Evolutionary conservation across 202 grass and related monocot species (phyloP).

Genomic region (Eragrostis tef): DNA sequence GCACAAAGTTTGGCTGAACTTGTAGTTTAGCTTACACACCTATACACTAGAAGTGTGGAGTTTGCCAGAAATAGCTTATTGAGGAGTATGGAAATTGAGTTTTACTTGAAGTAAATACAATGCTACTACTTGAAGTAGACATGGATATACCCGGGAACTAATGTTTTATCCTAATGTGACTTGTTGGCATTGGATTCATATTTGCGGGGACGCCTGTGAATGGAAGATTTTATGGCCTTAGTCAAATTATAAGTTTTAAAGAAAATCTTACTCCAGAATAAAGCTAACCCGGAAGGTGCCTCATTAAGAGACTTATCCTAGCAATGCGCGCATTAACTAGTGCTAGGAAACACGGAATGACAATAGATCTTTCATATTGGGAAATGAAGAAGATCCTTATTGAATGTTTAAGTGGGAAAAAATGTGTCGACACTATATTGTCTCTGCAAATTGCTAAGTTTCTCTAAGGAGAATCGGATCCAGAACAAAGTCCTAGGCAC

Average conservation of each 20-base stretch:
- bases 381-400: neutral
- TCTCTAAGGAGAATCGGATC: neutral
- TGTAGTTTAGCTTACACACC: too few species aligned
- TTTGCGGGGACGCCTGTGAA: neutral
- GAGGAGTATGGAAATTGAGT: neutral
- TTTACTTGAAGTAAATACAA: neutral
- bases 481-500: neutral
- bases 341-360: neutral
- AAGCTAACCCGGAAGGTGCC: too few species aligned
- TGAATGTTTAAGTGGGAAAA: neutral
- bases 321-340: neutral
- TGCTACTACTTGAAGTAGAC: neutral
- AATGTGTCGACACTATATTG: neutral
- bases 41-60: too few species aligned
- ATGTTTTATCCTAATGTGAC: neutral
- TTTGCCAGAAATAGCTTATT: neutral
- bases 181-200: neutral
- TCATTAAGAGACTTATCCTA: neutral
- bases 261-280: neutral
- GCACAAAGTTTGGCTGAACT: too few species aligned
- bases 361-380: neutral
- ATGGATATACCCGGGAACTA: neutral
- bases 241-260: neutral
- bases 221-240: neutral
- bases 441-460: neutral